Evolutionary conservation across 192 early-diverging fungal genomes (phyloP), one percentile per base, ranked within the genome.

Genomic region (Helicostylum pulchrum): DNA sequence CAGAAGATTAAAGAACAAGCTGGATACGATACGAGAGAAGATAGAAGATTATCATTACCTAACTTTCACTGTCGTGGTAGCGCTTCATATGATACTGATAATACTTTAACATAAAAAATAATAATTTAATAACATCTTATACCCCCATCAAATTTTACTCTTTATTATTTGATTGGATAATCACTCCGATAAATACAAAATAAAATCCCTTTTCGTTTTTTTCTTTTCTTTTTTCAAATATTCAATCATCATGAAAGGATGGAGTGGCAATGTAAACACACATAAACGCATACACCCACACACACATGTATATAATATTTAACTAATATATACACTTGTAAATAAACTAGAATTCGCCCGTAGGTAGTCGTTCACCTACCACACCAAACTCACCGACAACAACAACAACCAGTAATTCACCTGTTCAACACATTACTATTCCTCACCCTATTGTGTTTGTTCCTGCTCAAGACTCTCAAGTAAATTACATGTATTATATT

Each of bases 161-260:
- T 26, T 39, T 39, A 9, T 39, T 39, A 9, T 39, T 39, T 39
- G 36, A 39, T 39, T 39, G 36, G 36, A 39, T 39, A 39, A 39
- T 39, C 36, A 39, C 36, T 39, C 36, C 36, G 36, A 39, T 39
- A 39, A 9, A 39, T 39, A 15, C 17, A 48, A 48, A 19, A 48
- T 15, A 9, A 17, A 48, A 48, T 48, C 17, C 12, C 14, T 19
- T 48, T 48, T 19, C 12, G 12, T 8, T 7, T 5, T 19, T 19
- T 12, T 15, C 12, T 15, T 17, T 48, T 48, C 14, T 48, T 17
- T 15, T 26, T 26, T 26, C 26, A 26, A 4, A 31, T 32, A 32
- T 58, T 30, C 59, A 31, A 7, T 19, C 17, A 61, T 61, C 49
- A 70, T 70, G 68, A 64, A 70, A 51, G 68, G 68, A 63, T 64